A percentile compares a stretch with the other conserved stretches of the same genome.
These are phyloP conservation scores for Hypoxylon sp. DNA, from an alignment of 2,329 filamentous ascomycete species.

Conservation along the genomic window DNA sequence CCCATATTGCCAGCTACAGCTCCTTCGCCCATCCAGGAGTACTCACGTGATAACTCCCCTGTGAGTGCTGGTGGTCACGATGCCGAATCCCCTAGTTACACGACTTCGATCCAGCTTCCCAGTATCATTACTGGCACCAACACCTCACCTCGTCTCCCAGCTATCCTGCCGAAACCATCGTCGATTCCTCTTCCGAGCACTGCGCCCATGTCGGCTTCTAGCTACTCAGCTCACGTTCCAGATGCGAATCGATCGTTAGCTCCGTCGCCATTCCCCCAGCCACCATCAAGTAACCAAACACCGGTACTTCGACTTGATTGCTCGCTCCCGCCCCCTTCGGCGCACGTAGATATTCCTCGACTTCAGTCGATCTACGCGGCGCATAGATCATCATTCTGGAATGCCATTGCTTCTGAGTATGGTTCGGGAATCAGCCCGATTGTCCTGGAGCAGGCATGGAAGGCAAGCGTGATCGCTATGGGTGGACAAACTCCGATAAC, in stretches of 20 bases:
- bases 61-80: constrained; percentile 56
- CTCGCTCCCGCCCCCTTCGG: constrained; percentile 52
- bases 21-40: constrained; percentile 61
- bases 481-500: constrained; percentile 59
- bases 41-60: constrained; percentile 58
- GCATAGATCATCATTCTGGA: constrained; percentile 78
- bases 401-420: constrained; percentile 75
- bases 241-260: constrained; percentile 54
- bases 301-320: constrained; percentile 69
- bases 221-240: constrained; percentile 53
- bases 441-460: constrained; percentile 76
- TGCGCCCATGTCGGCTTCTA: constrained; percentile 48
- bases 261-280: constrained; percentile 56
- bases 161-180: constrained; percentile 72
- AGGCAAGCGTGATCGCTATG: constrained; percentile 55
- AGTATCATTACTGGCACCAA: constrained; percentile 59
- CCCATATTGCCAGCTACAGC: constrained; percentile 58
- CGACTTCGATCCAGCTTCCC: constrained; percentile 58
- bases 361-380: constrained; percentile 75
- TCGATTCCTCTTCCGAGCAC: constrained; percentile 56
- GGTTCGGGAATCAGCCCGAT: constrained; percentile 68
- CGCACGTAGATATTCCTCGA: constrained; percentile 68
- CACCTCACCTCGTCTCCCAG: constrained; percentile 61
- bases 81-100: constrained; percentile 54
- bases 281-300: constrained; percentile 51